Evolutionary conservation across 306 rosid species (phyloP).

Genomic region (Trifolium repens): DNA sequence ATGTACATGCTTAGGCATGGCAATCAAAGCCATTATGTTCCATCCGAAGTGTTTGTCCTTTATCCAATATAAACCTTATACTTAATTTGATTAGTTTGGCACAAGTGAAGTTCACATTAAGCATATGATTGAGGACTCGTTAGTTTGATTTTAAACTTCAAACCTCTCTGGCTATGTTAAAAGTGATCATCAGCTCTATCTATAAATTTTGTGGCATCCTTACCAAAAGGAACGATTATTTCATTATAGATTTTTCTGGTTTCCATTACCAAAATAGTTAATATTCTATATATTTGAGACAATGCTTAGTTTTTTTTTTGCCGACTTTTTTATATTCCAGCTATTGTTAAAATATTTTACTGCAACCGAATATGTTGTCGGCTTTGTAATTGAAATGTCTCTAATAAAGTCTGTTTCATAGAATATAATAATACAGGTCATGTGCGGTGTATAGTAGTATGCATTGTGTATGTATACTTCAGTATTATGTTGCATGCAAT

Average conservation of each 20-base stretch:
- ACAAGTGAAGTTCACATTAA: constrained; percentile 7
- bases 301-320: neutral
- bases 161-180: neutral
- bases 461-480: constrained; percentile 3
- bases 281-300: neutral
- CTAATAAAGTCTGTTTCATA: constrained; percentile 6
- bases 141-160: constrained; percentile 9
- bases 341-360: constrained; percentile 8
- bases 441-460: constrained; percentile 13
- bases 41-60: neutral
- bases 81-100: neutral
- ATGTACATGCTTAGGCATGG: neutral
- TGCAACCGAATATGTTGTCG: constrained; percentile 27
- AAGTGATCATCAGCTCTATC: constrained; percentile 6
- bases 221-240: constrained; percentile 11
- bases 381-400: constrained; percentile 17
- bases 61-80: neutral
- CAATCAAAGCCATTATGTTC: constrained; percentile 4
- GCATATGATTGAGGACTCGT: constrained; percentile 4
- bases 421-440: constrained; percentile 21
- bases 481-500: constrained; percentile 26
- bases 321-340: neutral
- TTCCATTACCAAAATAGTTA: neutral
- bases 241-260: constrained; percentile 12
- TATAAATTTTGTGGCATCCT: constrained; percentile 2